Conservation (phyloP, 148 eudicot species). For the Camellia lanceoleosa region DNA sequence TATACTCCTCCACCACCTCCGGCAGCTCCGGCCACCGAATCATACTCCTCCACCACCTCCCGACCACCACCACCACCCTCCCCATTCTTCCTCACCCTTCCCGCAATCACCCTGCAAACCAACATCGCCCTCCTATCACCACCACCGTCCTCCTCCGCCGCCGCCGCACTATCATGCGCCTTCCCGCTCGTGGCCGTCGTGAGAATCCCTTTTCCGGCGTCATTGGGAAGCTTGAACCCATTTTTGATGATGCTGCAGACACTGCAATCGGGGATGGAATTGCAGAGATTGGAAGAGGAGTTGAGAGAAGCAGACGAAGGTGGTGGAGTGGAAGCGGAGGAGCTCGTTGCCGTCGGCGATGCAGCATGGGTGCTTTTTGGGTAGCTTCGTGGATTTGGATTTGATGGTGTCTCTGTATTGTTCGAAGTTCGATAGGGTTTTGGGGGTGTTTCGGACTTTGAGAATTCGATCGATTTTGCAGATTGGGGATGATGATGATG, state of each 20-base stretch:
- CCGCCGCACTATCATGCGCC: conserved; percentile 65
- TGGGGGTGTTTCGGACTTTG: conserved; percentile 81
- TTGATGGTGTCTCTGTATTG: conserved; percentile 81
- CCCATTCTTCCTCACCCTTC: conserved; percentile 58
- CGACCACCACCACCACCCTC: conserved; percentile 16
- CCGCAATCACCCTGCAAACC: conserved; percentile 90
- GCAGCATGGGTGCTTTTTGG: conserved; percentile 77
- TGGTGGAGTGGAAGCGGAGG: conserved; percentile 80
- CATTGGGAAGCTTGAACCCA: conserved; percentile 52
- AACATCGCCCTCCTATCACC: conserved; percentile 72
- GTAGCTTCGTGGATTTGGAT: conserved; percentile 54
- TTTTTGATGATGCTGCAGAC: conserved; percentile 69
- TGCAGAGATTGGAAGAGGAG: conserved; percentile 78
- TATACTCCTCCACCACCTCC: conserved; percentile 16
- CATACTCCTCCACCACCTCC: conserved; percentile 60
- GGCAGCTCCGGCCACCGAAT: conserved; percentile 70
- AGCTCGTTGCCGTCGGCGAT: conserved; percentile 94
- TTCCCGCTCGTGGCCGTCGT: conserved; percentile 87
- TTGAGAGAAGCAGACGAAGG: conserved; percentile 66
- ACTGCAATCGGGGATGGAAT: conserved; percentile 60
- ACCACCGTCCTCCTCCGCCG: conserved; percentile 23
- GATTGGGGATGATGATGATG: conserved; percentile 33
- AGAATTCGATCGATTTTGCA: conserved; percentile 89
- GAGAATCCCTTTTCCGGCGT: conserved; percentile 49
- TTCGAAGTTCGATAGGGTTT: conserved; percentile 69